Conservation (phyloP, 2,329 filamentous ascomycete genomes). For the Davidsoniella australis region DNA sequence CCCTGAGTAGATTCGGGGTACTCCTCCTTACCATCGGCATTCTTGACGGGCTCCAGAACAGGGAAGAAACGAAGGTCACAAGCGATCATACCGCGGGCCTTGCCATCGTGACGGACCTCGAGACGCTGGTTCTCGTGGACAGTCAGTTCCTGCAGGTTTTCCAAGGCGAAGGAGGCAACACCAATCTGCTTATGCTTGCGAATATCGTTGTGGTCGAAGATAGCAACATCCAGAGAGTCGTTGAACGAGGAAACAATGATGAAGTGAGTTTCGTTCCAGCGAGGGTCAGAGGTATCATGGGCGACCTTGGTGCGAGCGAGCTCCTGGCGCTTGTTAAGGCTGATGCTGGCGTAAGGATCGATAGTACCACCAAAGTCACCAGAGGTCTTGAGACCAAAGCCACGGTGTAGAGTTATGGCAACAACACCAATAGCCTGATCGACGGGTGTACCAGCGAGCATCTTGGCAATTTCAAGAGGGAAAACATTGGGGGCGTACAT, state of each 20-base stretch:
- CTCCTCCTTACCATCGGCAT: slow-evolving; percentile 60
- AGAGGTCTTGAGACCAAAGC: slow-evolving; percentile 81
- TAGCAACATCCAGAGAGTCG: slow-evolving; percentile 66
- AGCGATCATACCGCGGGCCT: slow-evolving; percentile 61
- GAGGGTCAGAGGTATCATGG: slow-evolving; percentile 67
- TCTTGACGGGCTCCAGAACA: slow-evolving; percentile 36
- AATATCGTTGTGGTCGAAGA: slow-evolving; percentile 90
- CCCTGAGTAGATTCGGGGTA: slow-evolving; percentile 81
- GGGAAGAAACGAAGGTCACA: slow-evolving; percentile 91
- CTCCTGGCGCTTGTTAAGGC: slow-evolving; percentile 64
- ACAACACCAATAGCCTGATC: slow-evolving; percentile 93
- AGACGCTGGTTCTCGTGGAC: slow-evolving; percentile 73
- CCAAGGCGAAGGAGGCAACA: slow-evolving; percentile 66
- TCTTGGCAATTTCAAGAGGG: slow-evolving; percentile 95
- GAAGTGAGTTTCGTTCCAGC: slow-evolving; percentile 95
- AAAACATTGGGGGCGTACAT: slow-evolving; percentile 98
- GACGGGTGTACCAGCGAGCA: slow-evolving; percentile 83
- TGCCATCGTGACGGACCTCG: slow-evolving; percentile 71
- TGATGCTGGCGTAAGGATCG: slow-evolving; percentile 76
- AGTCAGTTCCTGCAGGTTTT: slow-evolving; percentile 58
- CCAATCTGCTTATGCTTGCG: slow-evolving; percentile 91
- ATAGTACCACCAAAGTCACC: slow-evolving; percentile 86
- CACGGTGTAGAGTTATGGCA: slow-evolving; percentile 79
- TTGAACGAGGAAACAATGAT: slow-evolving; percentile 84
- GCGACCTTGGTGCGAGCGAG: slow-evolving; percentile 82